Percentiles rank a stretch among this genome's conserved stretches.
These are phyloP conservation scores for Gossypium aridum DNA, from an alignment of 441 rosid genomes.

Conservation along the genomic window DNA sequence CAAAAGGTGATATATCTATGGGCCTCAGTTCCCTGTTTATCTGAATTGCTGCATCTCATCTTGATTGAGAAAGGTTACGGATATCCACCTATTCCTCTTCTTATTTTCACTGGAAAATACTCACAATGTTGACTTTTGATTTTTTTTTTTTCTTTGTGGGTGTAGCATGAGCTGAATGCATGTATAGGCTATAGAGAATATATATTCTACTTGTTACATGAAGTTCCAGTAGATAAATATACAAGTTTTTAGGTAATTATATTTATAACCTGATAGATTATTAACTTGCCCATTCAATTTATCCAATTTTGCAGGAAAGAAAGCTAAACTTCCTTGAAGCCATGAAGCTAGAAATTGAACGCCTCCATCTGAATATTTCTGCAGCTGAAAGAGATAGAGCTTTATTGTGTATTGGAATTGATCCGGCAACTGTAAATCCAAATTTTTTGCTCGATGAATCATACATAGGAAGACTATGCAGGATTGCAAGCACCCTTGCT, in stretches of 20 bases:
- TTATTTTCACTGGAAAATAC: not conserved
- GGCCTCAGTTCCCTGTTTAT: not conserved
- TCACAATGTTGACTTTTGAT: not conserved
- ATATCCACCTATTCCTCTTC: not conserved
- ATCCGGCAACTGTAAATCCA: slow-evolving; percentile 94
- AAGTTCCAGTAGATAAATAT: not conserved
- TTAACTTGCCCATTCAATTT: slow-evolving; percentile 16
- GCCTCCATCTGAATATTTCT: slow-evolving; percentile 76
- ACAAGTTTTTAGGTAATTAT: slow-evolving; percentile 6
- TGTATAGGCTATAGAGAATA: not conserved
- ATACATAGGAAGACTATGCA: slow-evolving; percentile 69
- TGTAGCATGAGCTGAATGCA: not conserved
- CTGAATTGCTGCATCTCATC: not conserved
- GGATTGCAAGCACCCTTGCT: slow-evolving; percentile 68
- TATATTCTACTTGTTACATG: not conserved
- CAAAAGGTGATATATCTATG: not conserved
- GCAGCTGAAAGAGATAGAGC: slow-evolving; percentile 99
- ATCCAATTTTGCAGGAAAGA: slow-evolving; percentile 45
- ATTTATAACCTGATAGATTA: slow-evolving; percentile 4
- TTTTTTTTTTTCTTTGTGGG: not conserved
- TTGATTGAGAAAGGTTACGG: not conserved
- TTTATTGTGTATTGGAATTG: slow-evolving; percentile 73
- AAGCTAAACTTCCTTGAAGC: slow-evolving; percentile 67
- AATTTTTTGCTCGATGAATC: slow-evolving; percentile 62
- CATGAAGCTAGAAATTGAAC: slow-evolving; percentile 89